Percentiles rank a stretch among this genome's conserved stretches.
phyloP scores from a whole-genome alignment of 768 basidiomycete species.

The Asterophora parasitica region DNA sequence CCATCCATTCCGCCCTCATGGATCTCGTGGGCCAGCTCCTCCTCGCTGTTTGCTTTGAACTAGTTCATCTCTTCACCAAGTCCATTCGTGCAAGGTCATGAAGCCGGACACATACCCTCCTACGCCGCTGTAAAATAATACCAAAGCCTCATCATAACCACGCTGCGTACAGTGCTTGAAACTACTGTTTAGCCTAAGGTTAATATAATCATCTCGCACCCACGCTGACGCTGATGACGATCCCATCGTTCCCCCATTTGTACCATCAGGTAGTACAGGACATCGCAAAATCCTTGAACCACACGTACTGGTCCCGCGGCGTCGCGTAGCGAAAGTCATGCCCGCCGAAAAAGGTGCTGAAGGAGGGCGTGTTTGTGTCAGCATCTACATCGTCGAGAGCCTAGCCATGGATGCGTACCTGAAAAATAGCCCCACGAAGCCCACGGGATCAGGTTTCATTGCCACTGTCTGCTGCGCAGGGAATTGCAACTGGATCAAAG shows the following conservation, averaged over 20 bases:
- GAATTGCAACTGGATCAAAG: neutral
- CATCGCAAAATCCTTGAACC: slow-evolving; percentile 70
- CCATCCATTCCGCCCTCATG: slow-evolving; percentile 85
- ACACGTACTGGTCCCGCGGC: slow-evolving; percentile 68
- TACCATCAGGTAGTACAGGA: slow-evolving; percentile 24
- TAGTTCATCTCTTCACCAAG: slow-evolving; percentile 42
- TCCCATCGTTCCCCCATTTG: no score
- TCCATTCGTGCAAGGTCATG: neutral
- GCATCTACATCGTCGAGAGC: neutral
- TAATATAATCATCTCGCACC: no score
- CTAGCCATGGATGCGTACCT: slow-evolving; percentile 47
- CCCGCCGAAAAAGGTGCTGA: slow-evolving; percentile 76
- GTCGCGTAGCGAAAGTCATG: slow-evolving; percentile 63
- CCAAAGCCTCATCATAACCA: no score
- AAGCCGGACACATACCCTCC: neutral
- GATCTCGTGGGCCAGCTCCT: slow-evolving; percentile 81
- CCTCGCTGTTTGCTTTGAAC: slow-evolving; percentile 70
- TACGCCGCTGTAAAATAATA: neutral
- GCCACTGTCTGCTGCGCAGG: neutral
- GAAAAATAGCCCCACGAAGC: slow-evolving; percentile 64
- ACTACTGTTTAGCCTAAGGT: no score
- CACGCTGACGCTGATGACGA: no score
- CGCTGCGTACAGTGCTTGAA: no score
- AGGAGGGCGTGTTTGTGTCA: neutral
- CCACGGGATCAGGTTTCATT: slow-evolving; percentile 23